Percentiles rank a stretch among this genome's conserved stretches.
Conservation (phyloP, 1,284 basidiomycete species). For the Microbotryomycetes sp. region DNA sequence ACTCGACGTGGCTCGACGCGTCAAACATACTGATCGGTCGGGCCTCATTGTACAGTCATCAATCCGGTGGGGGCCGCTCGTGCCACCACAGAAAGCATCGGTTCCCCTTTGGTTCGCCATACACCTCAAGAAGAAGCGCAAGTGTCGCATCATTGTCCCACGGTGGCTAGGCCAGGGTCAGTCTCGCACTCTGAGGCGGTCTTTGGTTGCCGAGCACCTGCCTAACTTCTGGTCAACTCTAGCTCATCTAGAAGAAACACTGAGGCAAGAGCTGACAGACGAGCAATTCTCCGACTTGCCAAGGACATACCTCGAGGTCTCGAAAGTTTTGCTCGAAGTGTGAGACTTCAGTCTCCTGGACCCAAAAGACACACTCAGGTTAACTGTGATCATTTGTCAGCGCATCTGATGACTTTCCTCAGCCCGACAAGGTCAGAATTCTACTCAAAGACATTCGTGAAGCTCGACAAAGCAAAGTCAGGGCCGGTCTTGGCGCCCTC, state of each 20-base stretch:
- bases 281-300: conserved; percentile 39
- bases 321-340: conserved; percentile 84
- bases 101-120: conserved; percentile 93
- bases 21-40: not conserved
- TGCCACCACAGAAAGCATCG: conserved; percentile 70
- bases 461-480: conserved; percentile 84
- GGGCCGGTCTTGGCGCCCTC: conserved; percentile 59
- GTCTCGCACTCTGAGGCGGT: conserved; percentile 34
- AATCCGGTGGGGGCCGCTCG: conserved; percentile 71
- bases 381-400: too few species aligned
- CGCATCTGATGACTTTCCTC: conserved; percentile 78
- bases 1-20: not conserved
- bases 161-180: conserved; percentile 78
- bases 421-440: conserved; percentile 70
- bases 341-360: conserved; percentile 46
- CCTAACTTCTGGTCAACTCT: not conserved
- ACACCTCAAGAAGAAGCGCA: conserved; percentile 85
- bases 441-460: conserved; percentile 90
- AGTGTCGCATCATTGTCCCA: conserved; percentile 84
- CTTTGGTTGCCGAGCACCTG: not conserved
- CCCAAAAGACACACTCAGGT: not conserved
- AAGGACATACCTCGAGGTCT: conserved; percentile 78
- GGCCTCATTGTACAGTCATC: not conserved
- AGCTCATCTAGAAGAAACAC: conserved; percentile 50
- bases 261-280: conserved; percentile 36